Conservation (phyloP, 805 yeast species). For the Wickerhamiella dianesei region DNA sequence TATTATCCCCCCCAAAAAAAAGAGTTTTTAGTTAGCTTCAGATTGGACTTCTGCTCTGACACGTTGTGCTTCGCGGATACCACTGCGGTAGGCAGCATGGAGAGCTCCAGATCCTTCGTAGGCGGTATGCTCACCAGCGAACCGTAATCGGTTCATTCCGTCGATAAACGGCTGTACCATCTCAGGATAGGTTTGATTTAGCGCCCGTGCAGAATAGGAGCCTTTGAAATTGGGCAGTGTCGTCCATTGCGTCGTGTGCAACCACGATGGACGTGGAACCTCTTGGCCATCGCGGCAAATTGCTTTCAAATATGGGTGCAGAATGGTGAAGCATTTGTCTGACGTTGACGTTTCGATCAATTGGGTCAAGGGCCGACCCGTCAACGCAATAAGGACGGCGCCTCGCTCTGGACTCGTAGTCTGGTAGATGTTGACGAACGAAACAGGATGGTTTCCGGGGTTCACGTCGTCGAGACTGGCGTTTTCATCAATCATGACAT, state of each 20-base stretch:
- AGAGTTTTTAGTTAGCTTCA: not conserved
- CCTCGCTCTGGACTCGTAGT: constrained; percentile 24
- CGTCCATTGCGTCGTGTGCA: constrained; percentile 53
- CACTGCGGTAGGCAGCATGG: constrained; percentile 81
- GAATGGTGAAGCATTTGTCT: constrained; percentile 40
- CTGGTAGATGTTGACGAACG: constrained; percentile 46
- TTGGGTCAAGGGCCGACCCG: constrained; percentile 63
- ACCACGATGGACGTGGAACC: constrained; percentile 29
- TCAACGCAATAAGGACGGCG: constrained; percentile 49
- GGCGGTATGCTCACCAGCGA: constrained; percentile 86
- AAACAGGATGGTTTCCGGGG: constrained; percentile 47
- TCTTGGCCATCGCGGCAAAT: constrained; percentile 17
- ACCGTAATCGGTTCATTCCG: constrained; percentile 49
- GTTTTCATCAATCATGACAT: constrained; percentile 30
- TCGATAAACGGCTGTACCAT: constrained; percentile 45
- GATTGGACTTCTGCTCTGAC: constrained; percentile 18
- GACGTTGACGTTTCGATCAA: constrained; percentile 36
- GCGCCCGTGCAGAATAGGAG: constrained; percentile 57
- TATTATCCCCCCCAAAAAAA: not conserved
- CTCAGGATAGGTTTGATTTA: constrained; percentile 58
- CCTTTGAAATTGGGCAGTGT: constrained; percentile 55
- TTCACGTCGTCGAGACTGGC: constrained; percentile 10
- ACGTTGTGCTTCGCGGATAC: constrained; percentile 39
- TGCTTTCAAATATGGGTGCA: constrained; percentile 37
- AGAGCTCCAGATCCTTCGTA: constrained; percentile 84